Evolutionary conservation across 2,329 filamentous ascomycete genomes (phyloP), one percentile per base, ranked within the genome.

Genomic region (Paraphaeosphaeria minitans): DNA sequence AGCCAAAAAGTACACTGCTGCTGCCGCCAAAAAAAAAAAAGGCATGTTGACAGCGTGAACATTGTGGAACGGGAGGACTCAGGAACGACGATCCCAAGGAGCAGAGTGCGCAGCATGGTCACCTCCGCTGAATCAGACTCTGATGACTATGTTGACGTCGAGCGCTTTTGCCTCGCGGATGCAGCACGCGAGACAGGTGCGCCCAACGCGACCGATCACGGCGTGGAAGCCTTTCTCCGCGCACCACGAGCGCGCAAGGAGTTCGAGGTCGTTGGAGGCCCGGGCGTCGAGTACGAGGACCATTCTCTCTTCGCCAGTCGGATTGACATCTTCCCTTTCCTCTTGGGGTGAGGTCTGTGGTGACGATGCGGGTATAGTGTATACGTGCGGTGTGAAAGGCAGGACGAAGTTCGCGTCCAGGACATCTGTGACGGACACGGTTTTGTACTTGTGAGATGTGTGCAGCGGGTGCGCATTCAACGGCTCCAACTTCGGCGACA

Each of bases 181-280:
- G 42, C 89, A 89, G 75, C 91, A 94, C 3, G 85, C 84, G 37
- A 93, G 75, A 70, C 91, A 94, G 0, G 88, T 89, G 60, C 89
- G 82, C 63, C 86, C 84, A 41, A 83, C 81, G 53, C 89, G 82
- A 60, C 88, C 90, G 62, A 93, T 82, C 19, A 93, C 72, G 22
- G 90, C 90, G 71, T 92, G 89, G 82, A 88, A 88, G 2, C 90
- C 90, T 65, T 84, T 86, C 69, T 91, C 87, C 0, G 90, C 88
- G 71, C 91, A 93, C 64, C 91, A 82, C 1, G 90, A 89, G 50
- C 90, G 81, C 1, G 88, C 88, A 53, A 93, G 77, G 9, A 93
- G 83, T 75, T 92, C 89, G 70, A 90, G 80, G 13, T 85, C 88
- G 1, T 85, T 85, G 56, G 85, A 85, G 41, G 87, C 84, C 24